These are phyloP conservation scores for Desmodesmus armatus DNA, from an alignment of 139 green algal species.

Conservation along the genomic window DNA sequence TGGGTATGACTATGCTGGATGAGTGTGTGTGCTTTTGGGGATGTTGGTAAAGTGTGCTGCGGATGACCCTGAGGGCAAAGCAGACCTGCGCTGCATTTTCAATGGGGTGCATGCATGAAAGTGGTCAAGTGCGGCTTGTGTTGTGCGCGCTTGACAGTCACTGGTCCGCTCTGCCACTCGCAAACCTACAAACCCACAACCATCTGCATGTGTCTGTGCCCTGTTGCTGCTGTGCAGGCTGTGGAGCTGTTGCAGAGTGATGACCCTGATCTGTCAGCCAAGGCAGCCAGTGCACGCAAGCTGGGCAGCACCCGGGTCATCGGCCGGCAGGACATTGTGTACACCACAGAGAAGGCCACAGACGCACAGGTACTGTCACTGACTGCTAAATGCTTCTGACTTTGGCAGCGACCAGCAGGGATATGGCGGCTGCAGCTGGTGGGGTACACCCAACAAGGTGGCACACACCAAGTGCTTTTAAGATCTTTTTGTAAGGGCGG, in stretches of 20 bases:
- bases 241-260: conserved; percentile 1
- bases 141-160: too few species aligned
- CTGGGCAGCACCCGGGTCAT: conserved; percentile 43
- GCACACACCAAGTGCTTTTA: too few species aligned
- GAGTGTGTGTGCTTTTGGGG: neutral
- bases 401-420: too few species aligned
- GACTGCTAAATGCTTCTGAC: neutral
- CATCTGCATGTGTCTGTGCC: neutral
- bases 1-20: neutral
- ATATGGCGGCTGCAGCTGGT: too few species aligned
- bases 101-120: too few species aligned
- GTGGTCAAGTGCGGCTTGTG: too few species aligned
- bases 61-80: too few species aligned
- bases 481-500: too few species aligned
- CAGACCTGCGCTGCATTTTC: too few species aligned
- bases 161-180: too few species aligned
- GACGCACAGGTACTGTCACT: conserved; percentile 44
- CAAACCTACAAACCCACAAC: neutral
- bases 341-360: conserved; percentile 47
- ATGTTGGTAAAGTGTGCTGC: neutral
- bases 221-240: neutral
- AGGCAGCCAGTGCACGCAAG: conserved; percentile 40
- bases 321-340: conserved; percentile 43
- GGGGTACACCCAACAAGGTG: too few species aligned
- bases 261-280: conserved; percentile 20